A percentile compares a stretch with the other conserved stretches of the same genome.
phyloP scores from a whole-genome alignment of 108 stramenopile species.

The Cyclostephanos tholiformis region DNA sequence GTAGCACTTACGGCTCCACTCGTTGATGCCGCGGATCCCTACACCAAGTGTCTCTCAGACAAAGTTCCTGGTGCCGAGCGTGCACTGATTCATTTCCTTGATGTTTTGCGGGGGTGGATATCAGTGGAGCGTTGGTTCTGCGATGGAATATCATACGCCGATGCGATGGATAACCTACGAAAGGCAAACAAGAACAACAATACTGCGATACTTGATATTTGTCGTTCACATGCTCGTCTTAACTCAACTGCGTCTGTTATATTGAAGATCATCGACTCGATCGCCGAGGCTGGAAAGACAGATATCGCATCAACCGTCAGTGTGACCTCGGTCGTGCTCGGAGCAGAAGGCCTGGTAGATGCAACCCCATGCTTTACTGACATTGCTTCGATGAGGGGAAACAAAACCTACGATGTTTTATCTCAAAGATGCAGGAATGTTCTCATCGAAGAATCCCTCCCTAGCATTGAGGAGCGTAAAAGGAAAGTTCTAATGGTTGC shows the following conservation, averaged over 20 bases:
- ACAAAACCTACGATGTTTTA: slow-evolving; percentile 71
- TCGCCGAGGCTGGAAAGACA: slow-evolving; percentile 76
- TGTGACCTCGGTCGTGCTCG: slow-evolving; percentile 66
- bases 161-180: slow-evolving; percentile 88
- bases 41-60: slow-evolving; percentile 64
- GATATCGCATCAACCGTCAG: slow-evolving; percentile 49
- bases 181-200: slow-evolving; percentile 73
- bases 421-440: slow-evolving; percentile 87
- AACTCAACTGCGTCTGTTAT: slow-evolving; percentile 73
- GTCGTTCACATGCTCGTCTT: slow-evolving; percentile 85
- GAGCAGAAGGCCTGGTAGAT: slow-evolving; percentile 75
- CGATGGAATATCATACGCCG: slow-evolving; percentile 85
- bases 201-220: slow-evolving; percentile 74
- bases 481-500: slow-evolving; percentile 60
- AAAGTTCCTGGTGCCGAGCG: slow-evolving; percentile 84
- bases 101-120: slow-evolving; percentile 81
- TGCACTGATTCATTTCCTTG: slow-evolving; percentile 63
- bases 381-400: slow-evolving; percentile 89
- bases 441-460: slow-evolving; percentile 90
- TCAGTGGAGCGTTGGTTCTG: slow-evolving; percentile 88
- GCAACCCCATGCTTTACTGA: slow-evolving; percentile 89
- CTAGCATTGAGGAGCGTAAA: slow-evolving; percentile 85
- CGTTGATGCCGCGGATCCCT: slow-evolving; percentile 68
- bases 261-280: slow-evolving; percentile 78
- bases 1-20: slow-evolving; percentile 69